A percentile compares a stretch with the other conserved stretches of the same genome.
phyloP scores from a whole-genome alignment of 176 grass and related monocot genomes.

The Bonia amplexicaulis region DNA sequence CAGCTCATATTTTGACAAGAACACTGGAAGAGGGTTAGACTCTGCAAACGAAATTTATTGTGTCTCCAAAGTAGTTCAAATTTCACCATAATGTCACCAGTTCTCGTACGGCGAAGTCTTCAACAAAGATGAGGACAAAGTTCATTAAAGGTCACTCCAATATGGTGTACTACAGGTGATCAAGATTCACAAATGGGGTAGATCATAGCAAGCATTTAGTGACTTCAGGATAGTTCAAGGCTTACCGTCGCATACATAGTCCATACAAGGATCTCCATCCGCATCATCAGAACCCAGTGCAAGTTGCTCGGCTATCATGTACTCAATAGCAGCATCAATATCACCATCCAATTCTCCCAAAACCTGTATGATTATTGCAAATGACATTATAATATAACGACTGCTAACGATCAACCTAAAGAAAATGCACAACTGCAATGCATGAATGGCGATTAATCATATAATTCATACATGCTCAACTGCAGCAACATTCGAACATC shows the following conservation, averaged over 20 bases:
- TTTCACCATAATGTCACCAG: not conserved
- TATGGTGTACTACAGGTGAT: not conserved
- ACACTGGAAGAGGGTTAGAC: not conserved
- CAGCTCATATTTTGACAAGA: not conserved
- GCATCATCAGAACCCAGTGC: conserved; percentile 25
- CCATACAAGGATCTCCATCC: conserved; percentile 25
- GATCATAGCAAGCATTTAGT: not conserved
- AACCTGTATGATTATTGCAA: conserved; percentile 43
- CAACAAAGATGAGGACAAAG: not conserved
- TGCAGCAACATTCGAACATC: conserved; percentile 41
- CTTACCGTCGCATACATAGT: conserved; percentile 37
- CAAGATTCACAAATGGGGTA: not conserved
- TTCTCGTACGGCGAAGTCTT: not conserved
- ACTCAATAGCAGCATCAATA: conserved; percentile 80
- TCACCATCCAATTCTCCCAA: conserved; percentile 72
- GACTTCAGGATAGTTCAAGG: not conserved
- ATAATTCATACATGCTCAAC: conserved; percentile 60
- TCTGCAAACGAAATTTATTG: not conserved
- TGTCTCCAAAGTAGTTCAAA: not conserved
- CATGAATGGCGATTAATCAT: not conserved
- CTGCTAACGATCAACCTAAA: not conserved
- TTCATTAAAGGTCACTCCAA: not conserved
- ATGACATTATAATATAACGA: not conserved
- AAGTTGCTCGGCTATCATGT: conserved; percentile 51
- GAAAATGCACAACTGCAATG: not conserved